phyloP scores from a whole-genome alignment of 2,329 filamentous ascomycete species.

The Clarireedia hainanense region DNA sequence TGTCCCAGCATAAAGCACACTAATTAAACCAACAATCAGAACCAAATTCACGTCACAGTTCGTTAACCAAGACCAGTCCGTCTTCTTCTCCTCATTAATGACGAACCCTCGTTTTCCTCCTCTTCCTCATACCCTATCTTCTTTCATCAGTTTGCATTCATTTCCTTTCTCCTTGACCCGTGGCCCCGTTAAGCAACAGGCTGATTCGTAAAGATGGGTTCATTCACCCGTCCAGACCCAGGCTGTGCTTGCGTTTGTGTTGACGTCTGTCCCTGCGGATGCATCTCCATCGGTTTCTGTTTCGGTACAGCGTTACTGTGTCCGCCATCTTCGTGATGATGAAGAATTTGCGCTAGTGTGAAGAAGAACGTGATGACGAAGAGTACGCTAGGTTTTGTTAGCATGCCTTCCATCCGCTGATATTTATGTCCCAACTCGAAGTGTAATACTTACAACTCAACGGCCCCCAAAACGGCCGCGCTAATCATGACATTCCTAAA shows the following conservation, averaged over 20 bases:
- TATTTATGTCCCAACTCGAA: rapidly evolving
- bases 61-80: no score
- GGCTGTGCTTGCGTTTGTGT: not conserved
- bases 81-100: not conserved
- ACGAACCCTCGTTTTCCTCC: not conserved
- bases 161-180: no score
- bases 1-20: no score
- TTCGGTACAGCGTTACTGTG: not conserved
- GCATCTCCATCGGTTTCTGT: not conserved
- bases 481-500: slow-evolving; percentile 1
- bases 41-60: no score
- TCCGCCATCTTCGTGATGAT: not conserved
- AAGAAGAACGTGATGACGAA: slow-evolving; percentile 2
- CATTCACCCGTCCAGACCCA: not conserved
- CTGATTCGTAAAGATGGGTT: not conserved
- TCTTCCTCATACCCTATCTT: not conserved
- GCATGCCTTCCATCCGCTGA: not conserved
- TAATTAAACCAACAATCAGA: no score
- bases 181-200: not conserved
- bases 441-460: slow-evolving; percentile 5
- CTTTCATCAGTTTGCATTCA: not conserved
- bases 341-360: not conserved
- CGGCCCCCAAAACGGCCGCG: not conserved
- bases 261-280: not conserved
- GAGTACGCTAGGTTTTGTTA: not conserved